These are phyloP conservation scores for Sporothrix protearum DNA, from an alignment of 2,329 filamentous ascomycete genomes.

Conservation along the genomic window DNA sequence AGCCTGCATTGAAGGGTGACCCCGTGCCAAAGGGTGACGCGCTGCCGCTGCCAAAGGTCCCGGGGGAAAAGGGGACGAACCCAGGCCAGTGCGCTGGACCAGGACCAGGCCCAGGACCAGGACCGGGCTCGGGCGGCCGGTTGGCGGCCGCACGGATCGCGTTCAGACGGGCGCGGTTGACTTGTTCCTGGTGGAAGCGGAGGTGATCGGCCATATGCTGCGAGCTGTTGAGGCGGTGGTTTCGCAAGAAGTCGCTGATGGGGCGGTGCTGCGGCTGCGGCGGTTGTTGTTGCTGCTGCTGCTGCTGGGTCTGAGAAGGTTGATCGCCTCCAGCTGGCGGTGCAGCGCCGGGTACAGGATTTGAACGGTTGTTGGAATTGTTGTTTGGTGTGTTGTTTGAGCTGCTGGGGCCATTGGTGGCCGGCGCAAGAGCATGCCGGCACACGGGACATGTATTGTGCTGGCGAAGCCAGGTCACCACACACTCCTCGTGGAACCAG, in stretches of 20 bases:
- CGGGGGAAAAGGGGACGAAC: neutral
- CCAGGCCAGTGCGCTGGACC: too few relatives aligned
- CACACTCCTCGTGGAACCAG: conserved; percentile 86
- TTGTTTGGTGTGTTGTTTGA: neutral
- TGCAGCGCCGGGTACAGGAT: neutral
- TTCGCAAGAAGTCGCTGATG: neutral
- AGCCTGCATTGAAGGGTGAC: neutral
- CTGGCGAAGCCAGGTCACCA: conserved; percentile 77
- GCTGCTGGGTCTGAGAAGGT: neutral
- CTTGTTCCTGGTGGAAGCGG: neutral
- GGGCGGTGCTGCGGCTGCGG: neutral
- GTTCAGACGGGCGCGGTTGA: neutral
- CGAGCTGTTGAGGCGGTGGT: neutral
- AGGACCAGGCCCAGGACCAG: neutral
- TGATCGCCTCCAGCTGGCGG: neutral
- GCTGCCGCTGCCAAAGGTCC: neutral
- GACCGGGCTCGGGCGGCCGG: neutral
- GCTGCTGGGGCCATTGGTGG: conserved; percentile 23
- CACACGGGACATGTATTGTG: conserved; percentile 92
- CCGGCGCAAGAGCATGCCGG: conserved; percentile 53
- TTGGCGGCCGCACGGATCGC: neutral
- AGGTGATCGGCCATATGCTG: neutral
- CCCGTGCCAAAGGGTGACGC: neutral
- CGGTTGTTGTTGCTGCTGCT: conserved; percentile 17
- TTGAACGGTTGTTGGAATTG: conserved; percentile 13